Evolutionary conservation across 148 eudicot genomes (phyloP), one percentile per base, ranked within the genome.

Genomic region (Camellia japonica): DNA sequence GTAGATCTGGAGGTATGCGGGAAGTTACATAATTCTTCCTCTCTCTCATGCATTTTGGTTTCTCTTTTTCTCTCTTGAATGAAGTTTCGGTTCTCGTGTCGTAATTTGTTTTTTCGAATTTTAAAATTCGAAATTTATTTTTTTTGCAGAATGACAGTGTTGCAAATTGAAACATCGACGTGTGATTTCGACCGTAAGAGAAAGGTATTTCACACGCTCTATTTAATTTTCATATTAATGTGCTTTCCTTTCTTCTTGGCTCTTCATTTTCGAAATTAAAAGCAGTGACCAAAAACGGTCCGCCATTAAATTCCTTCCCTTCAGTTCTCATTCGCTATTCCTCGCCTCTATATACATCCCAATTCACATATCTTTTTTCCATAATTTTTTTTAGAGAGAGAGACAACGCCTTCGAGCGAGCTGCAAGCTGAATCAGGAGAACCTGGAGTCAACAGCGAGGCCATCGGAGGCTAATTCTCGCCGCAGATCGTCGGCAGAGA

Each of bases 1-100:
- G 72, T 73, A 82, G 90, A 89, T 90, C 89, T 84, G 71, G 86
- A 88, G 91, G 97, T 91, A 78, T 64, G 74, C 23, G 58, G 16
- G 42, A 51, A 18, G 71, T 38, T 38, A 52, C 61, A 67, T 30
- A n/a, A 38, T 72, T 59, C 52, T 70, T 44, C 12, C 10, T n/a
- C 49, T n/a, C n/a, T 30, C 3, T 2, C 1, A 79, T 71, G 78
- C 52, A 63, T 54, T 70, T 64, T 51, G 4, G 23, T 42, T 60
- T 64, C 30, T 52, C 44, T 64, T 16, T 20, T 8, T 62, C 70
- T 18, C 20, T 58, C 6, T 38, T 8, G 10, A 7, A 75, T 49
- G 60, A 65, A 77, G 51, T 65, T 64, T 51, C 16, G 46, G 41
- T 49, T 65, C 23, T 56, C 59, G 71, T 19, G 47, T 67, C 49